Evolutionary conservation across 2,329 filamentous ascomycete genomes (phyloP), one percentile per base, ranked within the genome.

Genomic region (Podosphaera xanthii): DNA sequence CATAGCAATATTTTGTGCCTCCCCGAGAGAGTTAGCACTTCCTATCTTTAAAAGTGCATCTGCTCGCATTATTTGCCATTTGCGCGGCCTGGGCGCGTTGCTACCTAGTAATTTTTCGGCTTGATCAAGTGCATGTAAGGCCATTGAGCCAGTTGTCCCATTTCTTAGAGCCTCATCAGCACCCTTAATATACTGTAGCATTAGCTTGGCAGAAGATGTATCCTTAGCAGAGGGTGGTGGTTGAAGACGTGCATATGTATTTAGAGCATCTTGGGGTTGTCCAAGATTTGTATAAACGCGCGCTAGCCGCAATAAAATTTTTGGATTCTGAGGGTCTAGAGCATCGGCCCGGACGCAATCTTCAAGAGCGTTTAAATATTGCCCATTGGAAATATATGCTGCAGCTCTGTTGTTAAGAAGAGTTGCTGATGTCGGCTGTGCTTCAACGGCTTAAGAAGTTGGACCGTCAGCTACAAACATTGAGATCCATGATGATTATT

Each of bases 401-500:
- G 92, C 92, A 46, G 92, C 90, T 67, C 92, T 85, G 76, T 98
- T 98, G 70, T 87, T 91, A 64, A 94, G 79, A 72, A 94, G 97
- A 53, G 89, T 94, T 42, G 90, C 76, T 58, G 90, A 94, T 66
- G 83, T 77, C 59, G 90, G 90, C 67, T 91, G 83, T 63, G 91
- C 79, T 66, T 92, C 86, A 67, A 98, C 86, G 62, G 92, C 92
- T 96, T 12, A n/a, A 46, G 22, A 4, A n/a, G 42, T 46, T 12
- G 10, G 42, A n/a, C 42, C 42, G 42, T 46, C 42, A 46, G 69
- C 60, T n/a, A 53, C 22, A 22, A 22, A 22, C 22, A 22, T 22
- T 22, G 22, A 22, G 22, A 22, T 22, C 22, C 22, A 22, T 44
- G 12, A 48, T 50, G 22, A 35, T 46, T 30, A 55, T 34, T 48